phyloP scores from a whole-genome alignment of 1,139 yeast genomes.

The Suhomyces choctaworum region DNA sequence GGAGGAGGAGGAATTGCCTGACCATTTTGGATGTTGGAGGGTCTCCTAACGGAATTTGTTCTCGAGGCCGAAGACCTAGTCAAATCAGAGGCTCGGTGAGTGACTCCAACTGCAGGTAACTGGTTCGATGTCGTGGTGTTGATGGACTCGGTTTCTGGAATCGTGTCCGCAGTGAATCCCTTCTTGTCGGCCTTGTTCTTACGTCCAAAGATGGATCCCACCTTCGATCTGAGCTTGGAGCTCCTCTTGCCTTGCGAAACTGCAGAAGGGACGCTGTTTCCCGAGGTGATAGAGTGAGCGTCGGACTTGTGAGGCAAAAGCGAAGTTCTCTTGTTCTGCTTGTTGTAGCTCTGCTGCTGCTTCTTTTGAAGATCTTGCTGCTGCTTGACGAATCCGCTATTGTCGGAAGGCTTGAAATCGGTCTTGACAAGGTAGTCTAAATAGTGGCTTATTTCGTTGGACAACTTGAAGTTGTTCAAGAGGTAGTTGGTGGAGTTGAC shows the following conservation, averaged over 20 bases:
- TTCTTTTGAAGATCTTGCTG: conserved; percentile 17
- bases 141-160: conserved; percentile 38
- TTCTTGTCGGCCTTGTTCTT: conserved; percentile 37
- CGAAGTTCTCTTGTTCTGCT: conserved; percentile 17
- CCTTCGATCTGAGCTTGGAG: conserved; percentile 64
- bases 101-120: conserved; percentile 11
- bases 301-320: conserved; percentile 12
- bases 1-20: background rate
- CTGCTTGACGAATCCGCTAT: conserved; percentile 16
- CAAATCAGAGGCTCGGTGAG: conserved; percentile 6
- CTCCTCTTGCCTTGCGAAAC: conserved; percentile 19
- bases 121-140: conserved; percentile 20
- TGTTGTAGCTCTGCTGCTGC: conserved; percentile 9
- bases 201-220: conserved; percentile 82
- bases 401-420: conserved; percentile 23
- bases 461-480: conserved; percentile 45
- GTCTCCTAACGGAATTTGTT: conserved; percentile 14
- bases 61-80: conserved; percentile 11
- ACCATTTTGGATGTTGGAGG: conserved; percentile 4
- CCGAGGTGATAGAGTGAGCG: conserved; percentile 16
- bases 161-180: conserved; percentile 21
- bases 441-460: conserved; percentile 41
- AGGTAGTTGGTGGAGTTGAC: conserved; percentile 70
- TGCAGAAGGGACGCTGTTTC: conserved; percentile 1
- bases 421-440: conserved; percentile 35